Base-by-base conservation (phyloP, 805 yeast genomes). In the Lachancea nothofagi region DNA sequence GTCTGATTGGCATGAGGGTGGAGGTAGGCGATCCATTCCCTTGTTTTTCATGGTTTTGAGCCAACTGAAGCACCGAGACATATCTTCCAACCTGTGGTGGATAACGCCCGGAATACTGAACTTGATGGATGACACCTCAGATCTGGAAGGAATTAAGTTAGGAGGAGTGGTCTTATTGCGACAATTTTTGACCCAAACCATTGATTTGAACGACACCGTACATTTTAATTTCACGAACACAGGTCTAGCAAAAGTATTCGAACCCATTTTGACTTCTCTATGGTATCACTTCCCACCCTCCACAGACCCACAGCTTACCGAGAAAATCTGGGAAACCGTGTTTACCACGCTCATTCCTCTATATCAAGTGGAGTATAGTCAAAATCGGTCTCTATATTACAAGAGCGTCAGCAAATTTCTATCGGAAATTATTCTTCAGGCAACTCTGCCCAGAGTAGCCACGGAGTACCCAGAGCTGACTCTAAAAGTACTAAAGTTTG, bases 91-190 rank as follows among this genome's bases (percentile, higher is more conserved):
- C 42, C 28, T 61, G 15, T 47, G 60, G 49, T 61, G 65, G 65
- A 53, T 61, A 9, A 50, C 53, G 6, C 64, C 65, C 2, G 63
- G 61, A 2, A 54, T 61, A 9, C 39, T 59, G 18, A 58, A 58
- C 38, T 30, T 59, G 5, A 23, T 61, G 31, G 64, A 59, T 35
- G 57, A 58, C 38, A 52, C 61, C 1, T 48, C 50, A 7, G 58
- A 58, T 39, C 23, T 55, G 10, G 35, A 33, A 7, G 44, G 47
- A 10, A 46, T 59, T 2, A 55, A 53, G 41, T 30, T 61, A 8
- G 41, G 40, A 19, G 62, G 61, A 17, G 58, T 57, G 3, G 12
- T 43, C 7, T 31, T 59, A 15, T 38, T 59, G 20, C 25, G 35
- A n/a, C 35, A 37, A 7, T 47, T 57, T 27, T 20, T 57, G n/a